Percentiles rank a stretch among this genome's conserved stretches.
Evolutionary conservation across 2,329 filamentous ascomycete species (phyloP).

Genomic region (Dactylellina cionopaga): DNA sequence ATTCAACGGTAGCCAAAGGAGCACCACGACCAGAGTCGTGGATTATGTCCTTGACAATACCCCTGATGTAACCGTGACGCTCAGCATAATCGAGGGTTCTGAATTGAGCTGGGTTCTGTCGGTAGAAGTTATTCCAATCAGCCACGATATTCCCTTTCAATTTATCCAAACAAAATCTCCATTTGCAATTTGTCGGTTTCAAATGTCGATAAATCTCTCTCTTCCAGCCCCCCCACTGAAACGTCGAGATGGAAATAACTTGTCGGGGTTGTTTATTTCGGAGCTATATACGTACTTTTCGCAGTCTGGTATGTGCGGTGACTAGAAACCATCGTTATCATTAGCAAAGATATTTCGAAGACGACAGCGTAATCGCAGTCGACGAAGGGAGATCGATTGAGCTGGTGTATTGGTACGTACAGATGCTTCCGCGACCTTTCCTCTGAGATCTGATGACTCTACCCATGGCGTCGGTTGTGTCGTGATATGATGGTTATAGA

Average conservation of each 20-base stretch:
- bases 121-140: conserved; percentile 23
- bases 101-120: conserved; percentile 81
- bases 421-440: conserved; percentile 51
- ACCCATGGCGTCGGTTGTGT: conserved; percentile 51
- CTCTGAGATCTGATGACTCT: conserved; percentile 53
- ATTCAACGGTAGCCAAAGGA: conserved; percentile 93
- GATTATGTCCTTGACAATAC: conserved; percentile 98
- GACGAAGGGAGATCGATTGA: too few relatives aligned
- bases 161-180: not conserved
- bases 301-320: conserved; percentile 87
- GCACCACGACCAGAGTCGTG: conserved; percentile 98
- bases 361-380: not conserved
- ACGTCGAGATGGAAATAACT: not conserved
- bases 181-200: too few relatives aligned
- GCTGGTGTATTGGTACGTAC: conserved; percentile 46
- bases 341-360: conserved; percentile 7
- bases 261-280: not conserved
- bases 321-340: conserved; percentile 53
- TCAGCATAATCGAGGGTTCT: conserved; percentile 95
- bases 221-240: too few relatives aligned
- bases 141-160: conserved; percentile 9
- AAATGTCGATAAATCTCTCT: not conserved
- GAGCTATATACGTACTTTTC: conserved; percentile 72
- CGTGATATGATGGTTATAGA: conserved; percentile 12
- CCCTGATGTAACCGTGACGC: conserved; percentile 96